phyloP scores from a whole-genome alignment of 225 moss, liverwort and hornwort genomes.

The Neckera pumila region DNA sequence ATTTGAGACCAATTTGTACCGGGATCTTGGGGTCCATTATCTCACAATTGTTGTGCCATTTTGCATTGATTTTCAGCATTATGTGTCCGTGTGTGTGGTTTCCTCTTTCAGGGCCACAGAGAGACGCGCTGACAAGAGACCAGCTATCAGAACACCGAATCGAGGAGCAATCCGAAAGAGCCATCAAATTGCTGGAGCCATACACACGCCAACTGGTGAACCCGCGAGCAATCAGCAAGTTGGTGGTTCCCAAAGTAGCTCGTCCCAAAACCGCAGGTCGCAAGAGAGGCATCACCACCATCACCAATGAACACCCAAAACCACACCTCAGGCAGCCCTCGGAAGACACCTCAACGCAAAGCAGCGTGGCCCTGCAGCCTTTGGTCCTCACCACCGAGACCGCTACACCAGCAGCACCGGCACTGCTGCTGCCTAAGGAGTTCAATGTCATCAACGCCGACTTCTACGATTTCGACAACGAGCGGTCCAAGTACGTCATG shows the following conservation, averaged over 20 bases:
- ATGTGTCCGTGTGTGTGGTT: not conserved
- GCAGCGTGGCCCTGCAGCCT: slow-evolving; percentile 17
- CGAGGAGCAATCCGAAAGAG: slow-evolving; percentile 37
- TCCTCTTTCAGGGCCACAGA: slow-evolving; percentile 5
- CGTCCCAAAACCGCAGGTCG: slow-evolving; percentile 2
- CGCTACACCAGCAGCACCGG: not conserved
- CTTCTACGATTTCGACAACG: slow-evolving; percentile 44
- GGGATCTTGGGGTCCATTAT: not conserved
- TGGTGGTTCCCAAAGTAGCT: not conserved
- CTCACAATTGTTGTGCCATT: not conserved
- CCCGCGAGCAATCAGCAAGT: not conserved
- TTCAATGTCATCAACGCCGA: slow-evolving; percentile 36
- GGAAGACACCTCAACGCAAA: slow-evolving; percentile 23
- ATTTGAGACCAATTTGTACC: not conserved
- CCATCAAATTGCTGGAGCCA: slow-evolving; percentile 37
- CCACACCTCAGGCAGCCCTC: slow-evolving; percentile 7
- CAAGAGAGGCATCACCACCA: not conserved
- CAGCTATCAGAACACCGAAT: slow-evolving; percentile 30
- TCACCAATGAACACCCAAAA: not conserved
- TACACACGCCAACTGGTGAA: slow-evolving; percentile 25
- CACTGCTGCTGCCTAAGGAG: slow-evolving; percentile 1
- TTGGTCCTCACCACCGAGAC: not conserved
- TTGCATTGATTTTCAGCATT: not conserved
- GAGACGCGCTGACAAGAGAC: slow-evolving; percentile 11
- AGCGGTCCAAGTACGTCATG: slow-evolving; percentile 28